Conservation (phyloP, 2,329 filamentous ascomycete genomes). For the Exophiala xenobiotica region DNA sequence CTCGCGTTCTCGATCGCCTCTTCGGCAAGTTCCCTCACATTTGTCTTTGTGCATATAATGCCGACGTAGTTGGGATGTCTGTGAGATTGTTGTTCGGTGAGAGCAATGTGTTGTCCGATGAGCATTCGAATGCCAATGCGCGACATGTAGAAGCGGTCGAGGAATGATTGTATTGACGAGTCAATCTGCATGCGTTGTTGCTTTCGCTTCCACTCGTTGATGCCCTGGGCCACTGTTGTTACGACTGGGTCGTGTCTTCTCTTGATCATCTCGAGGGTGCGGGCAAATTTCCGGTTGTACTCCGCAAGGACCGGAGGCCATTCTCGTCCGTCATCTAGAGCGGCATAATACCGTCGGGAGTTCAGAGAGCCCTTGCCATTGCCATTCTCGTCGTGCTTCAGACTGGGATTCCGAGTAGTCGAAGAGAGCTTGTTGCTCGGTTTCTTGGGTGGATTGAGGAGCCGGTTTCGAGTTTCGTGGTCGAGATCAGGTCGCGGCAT, state of each 20-base stretch:
- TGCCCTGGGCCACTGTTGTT: slow-evolving; percentile 95
- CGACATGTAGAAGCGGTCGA: slow-evolving; percentile 99
- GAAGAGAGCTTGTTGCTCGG: slow-evolving; percentile 70
- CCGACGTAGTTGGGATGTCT: slow-evolving; percentile 93
- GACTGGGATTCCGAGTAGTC: slow-evolving; percentile 85
- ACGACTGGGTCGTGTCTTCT: slow-evolving; percentile 94
- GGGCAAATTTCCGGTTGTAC: slow-evolving; percentile 88
- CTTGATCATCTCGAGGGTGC: slow-evolving; percentile 91
- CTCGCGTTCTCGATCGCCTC: slow-evolving; percentile 98
- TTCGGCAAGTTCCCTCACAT: slow-evolving; percentile 88
- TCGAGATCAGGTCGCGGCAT: slow-evolving; percentile 75
- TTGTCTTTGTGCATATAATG: slow-evolving; percentile 98
- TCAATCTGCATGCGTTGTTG: slow-evolving; percentile 98
- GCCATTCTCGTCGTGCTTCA: slow-evolving; percentile 66
- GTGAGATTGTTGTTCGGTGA: slow-evolving; percentile 88
- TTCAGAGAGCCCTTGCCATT: slow-evolving; percentile 52
- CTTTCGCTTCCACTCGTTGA: slow-evolving; percentile 95
- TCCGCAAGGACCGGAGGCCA: slow-evolving; percentile 94
- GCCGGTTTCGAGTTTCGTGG: slow-evolving; percentile 71
- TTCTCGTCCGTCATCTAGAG: slow-evolving; percentile 80
- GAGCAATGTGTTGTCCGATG: slow-evolving; percentile 95
- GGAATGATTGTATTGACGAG: slow-evolving; percentile 88
- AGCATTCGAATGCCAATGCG: slow-evolving; percentile 99
- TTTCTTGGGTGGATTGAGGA: slow-evolving; percentile 56
- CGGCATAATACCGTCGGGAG: slow-evolving; percentile 79